Base-by-base conservation (phyloP, 2,329 filamentous ascomycete genomes). In the Talaromyces pinophilus region DNA sequence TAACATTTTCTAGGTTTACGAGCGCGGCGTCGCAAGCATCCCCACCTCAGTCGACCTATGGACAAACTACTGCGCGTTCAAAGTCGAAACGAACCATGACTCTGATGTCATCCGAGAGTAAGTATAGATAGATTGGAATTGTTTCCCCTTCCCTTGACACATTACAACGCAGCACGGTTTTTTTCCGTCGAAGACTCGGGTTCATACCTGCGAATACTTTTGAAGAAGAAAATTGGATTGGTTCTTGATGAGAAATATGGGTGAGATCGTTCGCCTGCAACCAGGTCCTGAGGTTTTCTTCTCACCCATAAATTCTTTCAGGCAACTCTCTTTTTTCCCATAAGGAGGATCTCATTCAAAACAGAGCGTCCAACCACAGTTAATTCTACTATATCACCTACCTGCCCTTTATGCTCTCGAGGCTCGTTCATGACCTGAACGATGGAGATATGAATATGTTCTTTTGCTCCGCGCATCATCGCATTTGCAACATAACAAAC, bases 81-180 rank as follows among this genome's bases (percentile, higher is more conserved):
- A 98, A 80, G 93, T 95, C 82, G 93, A 98, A 78, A 98, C 95
- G 66, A 95, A 92, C 72, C 95, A 99, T 82, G 93, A 96, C 77
- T 87, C 92, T 74, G 92, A 96, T 78, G 86, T 96, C 80, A 96
- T 97, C 83, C 90, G 95, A 96, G 95, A 98, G 95, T 99, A 97
- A 98, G 95, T 98, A 86, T 83, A 81, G 77, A 80, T 82, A 82
- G 84, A 84, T 77, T 79, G 76, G 76, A 59, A 48, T 59, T 63
- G 35, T 55, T 63, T 88, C 89, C 40, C 88, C 85, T 85, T 83
- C 86, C 89, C 86, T 76, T 76, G 81, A 82, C 80, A 79, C 74
- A 70, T 75, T 75, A 78, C 72, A 71, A 76, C 70, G 72, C 77
- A 81, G 79, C 75, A 73, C 74, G 73, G 73, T 73, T 72, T 59